A percentile compares a stretch with the other conserved stretches of the same genome.
Evolutionary conservation across 148 eudicot genomes (phyloP).

Genomic region (Nepenthes gracilis): DNA sequence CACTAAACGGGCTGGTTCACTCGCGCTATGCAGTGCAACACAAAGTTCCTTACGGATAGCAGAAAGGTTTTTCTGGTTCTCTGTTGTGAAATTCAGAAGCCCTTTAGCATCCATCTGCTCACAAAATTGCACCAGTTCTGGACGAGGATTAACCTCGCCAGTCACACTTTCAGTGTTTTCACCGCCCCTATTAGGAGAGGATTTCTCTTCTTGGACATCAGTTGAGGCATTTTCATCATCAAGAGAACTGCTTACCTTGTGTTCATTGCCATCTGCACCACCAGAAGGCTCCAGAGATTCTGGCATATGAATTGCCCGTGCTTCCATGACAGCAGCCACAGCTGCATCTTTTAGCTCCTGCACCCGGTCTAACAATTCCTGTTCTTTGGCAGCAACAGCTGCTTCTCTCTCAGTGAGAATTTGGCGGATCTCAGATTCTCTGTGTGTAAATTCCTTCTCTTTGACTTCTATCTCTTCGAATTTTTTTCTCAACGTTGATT

Average conservation of each 20-base stretch:
- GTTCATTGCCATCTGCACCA: conserved; percentile 17
- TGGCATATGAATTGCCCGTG: conserved; percentile 20
- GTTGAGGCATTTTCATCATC: conserved; percentile 29
- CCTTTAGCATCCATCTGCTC: conserved; percentile 63
- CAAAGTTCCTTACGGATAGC: conserved; percentile 27
- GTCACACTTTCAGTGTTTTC: conserved; percentile 30
- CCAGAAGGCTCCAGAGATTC: conserved; percentile 13
- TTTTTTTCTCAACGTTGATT: conserved; percentile 28
- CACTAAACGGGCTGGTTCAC: conserved; percentile 46
- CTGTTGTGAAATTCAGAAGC: conserved; percentile 35
- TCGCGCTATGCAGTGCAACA: conserved; percentile 42
- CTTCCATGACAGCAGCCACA: conserved; percentile 40
- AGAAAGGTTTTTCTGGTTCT: conserved; percentile 30
- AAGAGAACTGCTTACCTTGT: conserved; percentile 44
- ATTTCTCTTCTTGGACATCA: conserved; percentile 23
- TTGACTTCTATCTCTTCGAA: conserved; percentile 32
- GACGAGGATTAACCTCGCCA: conserved; percentile 38
- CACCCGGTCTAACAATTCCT: conserved; percentile 34
- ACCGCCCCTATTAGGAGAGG: conserved; percentile 18
- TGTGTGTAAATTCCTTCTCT: conserved; percentile 34
- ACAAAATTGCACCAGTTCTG: conserved; percentile 44
- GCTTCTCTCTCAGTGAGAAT: conserved; percentile 35
- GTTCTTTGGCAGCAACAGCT: conserved; percentile 45
- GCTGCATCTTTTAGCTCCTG: conserved; percentile 66
- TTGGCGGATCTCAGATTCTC: conserved; percentile 20